A percentile compares a stretch with the other conserved stretches of the same genome.
These are phyloP conservation scores for Elsinoe batatas DNA, from an alignment of 2,329 filamentous ascomycete genomes.

Conservation along the genomic window DNA sequence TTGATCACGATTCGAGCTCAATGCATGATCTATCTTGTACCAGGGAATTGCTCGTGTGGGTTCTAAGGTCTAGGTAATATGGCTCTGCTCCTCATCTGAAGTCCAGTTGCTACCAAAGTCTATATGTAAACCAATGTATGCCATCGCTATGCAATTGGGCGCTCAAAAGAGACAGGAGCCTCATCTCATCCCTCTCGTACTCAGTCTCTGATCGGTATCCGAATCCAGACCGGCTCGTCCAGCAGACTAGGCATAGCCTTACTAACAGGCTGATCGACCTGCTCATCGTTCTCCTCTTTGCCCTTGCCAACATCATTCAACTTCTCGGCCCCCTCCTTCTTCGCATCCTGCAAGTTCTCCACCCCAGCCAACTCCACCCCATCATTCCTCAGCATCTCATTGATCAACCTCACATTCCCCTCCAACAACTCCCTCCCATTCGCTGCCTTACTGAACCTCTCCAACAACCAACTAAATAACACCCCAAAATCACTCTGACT, in stretches of 20 bases:
- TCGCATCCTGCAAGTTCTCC: neutral
- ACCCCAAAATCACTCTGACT: conserved; percentile 77
- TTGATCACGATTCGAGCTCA: too few species aligned
- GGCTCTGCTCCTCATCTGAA: too few species aligned
- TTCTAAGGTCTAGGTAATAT: too few species aligned
- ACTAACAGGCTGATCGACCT: conserved; percentile 4
- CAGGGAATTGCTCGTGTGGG: too few species aligned
- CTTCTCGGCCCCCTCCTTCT: neutral
- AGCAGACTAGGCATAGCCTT: neutral
- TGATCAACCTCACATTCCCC: conserved; percentile 70
- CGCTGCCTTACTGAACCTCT: conserved; percentile 46
- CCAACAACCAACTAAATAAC: conserved; percentile 60
- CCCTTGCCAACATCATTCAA: neutral
- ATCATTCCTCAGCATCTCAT: conserved; percentile 55
- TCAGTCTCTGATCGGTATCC: neutral
- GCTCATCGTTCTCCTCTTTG: neutral
- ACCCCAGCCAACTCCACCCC: conserved; percentile 31
- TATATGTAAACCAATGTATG: too few species aligned
- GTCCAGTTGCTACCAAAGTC: too few species aligned
- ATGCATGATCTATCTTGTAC: too few species aligned
- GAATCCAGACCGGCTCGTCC: conserved; percentile 7
- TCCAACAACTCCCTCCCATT: conserved; percentile 69
- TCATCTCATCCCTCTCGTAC: neutral
- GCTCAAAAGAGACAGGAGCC: neutral
- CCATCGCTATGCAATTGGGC: too few species aligned